Evolutionary conservation across 2,329 filamentous ascomycete genomes (phyloP).

Genomic region (Aplosporella prunicola): DNA sequence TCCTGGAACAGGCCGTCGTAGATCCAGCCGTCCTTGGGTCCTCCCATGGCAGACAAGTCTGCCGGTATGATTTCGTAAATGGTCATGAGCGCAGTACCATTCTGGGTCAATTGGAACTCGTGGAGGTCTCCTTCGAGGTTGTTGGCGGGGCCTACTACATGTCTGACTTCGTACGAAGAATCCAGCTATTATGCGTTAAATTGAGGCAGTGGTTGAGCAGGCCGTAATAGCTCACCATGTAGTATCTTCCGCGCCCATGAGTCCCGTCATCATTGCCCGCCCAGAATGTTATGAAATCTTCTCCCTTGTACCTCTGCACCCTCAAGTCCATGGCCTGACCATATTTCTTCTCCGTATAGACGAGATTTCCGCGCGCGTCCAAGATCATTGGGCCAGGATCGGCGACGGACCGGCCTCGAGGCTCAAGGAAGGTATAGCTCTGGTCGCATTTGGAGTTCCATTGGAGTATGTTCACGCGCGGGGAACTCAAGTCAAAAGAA

Average conservation of each 20-base stretch:
- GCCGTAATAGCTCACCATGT: constrained; percentile 19
- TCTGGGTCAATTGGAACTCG: constrained; percentile 35
- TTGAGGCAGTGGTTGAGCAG: background rate
- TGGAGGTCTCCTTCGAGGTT: constrained; percentile 30
- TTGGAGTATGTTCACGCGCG: constrained; percentile 13
- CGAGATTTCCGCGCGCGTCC: constrained; percentile 22
- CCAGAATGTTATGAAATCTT: constrained; percentile 32
- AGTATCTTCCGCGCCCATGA: constrained; percentile 25
- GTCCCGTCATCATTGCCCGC: constrained; percentile 23
- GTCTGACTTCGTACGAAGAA: constrained; percentile 12
- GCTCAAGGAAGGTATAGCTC: constrained; percentile 12
- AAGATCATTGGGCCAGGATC: constrained; percentile 25
- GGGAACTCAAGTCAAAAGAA: constrained; percentile 9
- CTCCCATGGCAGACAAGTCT: constrained; percentile 31
- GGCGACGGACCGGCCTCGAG: constrained; percentile 10
- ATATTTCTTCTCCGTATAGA: constrained; percentile 23
- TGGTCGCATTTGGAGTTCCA: constrained; percentile 13
- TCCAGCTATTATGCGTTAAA: constrained; percentile 10
- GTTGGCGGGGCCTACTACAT: constrained; percentile 12
- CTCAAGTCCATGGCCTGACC: constrained; percentile 20
- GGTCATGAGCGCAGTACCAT: constrained; percentile 36
- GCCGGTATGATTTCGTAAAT: constrained; percentile 31
- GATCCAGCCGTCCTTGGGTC: constrained; percentile 28
- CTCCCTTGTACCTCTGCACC: constrained; percentile 24
- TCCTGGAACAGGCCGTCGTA: constrained; percentile 38